phyloP scores from a whole-genome alignment of 108 stramenopile genomes.

The Pelagomonas calceolata region DNA sequence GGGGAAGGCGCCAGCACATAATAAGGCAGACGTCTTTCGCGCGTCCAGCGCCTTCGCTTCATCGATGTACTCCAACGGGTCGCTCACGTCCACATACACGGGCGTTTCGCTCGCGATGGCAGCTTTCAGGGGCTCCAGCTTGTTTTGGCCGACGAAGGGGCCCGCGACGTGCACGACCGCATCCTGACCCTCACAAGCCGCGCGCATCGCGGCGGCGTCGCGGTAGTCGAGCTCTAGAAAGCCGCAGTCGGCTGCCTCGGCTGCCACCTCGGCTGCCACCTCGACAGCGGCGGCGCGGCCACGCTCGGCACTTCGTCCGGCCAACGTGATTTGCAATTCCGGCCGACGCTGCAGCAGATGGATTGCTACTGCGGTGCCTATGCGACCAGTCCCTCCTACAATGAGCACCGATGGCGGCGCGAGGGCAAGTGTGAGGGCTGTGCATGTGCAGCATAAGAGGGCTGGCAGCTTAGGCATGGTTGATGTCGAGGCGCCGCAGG shows the following conservation, averaged over 20 bases:
- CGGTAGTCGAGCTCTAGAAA: not conserved
- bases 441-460: too few species aligned
- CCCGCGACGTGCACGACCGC: constrained; percentile 51
- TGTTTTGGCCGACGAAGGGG: constrained; percentile 36
- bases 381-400: constrained; percentile 38
- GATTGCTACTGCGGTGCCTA: constrained; percentile 39
- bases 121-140: constrained; percentile 12
- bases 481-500: too few species aligned
- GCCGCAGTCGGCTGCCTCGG: not conserved
- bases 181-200: constrained; percentile 12
- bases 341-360: constrained; percentile 32
- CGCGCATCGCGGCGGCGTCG: constrained; percentile 1
- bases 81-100: constrained; percentile 50
- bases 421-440: too few species aligned
- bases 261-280: constrained; percentile 16
- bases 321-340: constrained; percentile 23
- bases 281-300: constrained; percentile 20
- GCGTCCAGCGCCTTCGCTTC: not conserved
- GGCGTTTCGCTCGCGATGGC: constrained; percentile 10
- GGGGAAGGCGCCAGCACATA: constrained; percentile 53
- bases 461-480: too few species aligned
- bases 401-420: constrained; percentile 23
- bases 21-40: constrained; percentile 26
- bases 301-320: constrained; percentile 21
- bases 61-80: constrained; percentile 42